Percentiles rank a stretch among this genome's conserved stretches.
phyloP scores from a whole-genome alignment of 257 asterid genomes.

The Coffea canephora region DNA sequence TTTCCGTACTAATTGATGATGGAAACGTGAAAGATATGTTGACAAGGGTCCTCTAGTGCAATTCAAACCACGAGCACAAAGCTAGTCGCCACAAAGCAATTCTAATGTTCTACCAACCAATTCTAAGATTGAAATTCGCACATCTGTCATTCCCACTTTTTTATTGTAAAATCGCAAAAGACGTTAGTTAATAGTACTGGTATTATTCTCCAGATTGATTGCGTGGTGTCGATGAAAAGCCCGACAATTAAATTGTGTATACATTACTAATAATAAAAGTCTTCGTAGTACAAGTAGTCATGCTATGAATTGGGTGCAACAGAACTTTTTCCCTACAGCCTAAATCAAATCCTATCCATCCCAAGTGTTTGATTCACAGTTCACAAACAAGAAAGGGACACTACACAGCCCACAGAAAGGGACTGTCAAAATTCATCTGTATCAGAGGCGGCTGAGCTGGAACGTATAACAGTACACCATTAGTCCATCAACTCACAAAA shows the following conservation, averaged over 20 bases:
- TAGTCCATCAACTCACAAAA: too few species aligned
- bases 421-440: slow-evolving; percentile 7
- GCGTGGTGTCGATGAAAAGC: neutral
- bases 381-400: slow-evolving; percentile 7
- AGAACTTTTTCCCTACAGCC: slow-evolving; percentile 5
- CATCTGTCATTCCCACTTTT: neutral
- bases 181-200: neutral
- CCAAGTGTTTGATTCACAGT: neutral
- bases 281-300: neutral
- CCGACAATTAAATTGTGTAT: too few species aligned
- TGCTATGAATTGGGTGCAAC: neutral
- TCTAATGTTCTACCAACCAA: neutral
- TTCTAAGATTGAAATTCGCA: neutral
- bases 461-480: too few species aligned
- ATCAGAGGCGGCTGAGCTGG: slow-evolving; percentile 9
- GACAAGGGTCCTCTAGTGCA: too few species aligned
- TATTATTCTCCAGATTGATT: neutral
- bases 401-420: neutral
- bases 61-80: too few species aligned
- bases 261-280: too few species aligned
- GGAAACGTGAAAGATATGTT: too few species aligned
- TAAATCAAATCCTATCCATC: neutral
- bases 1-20: too few species aligned
- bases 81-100: neutral
- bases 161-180: too few species aligned